A percentile compares a stretch with the other conserved stretches of the same genome.
These are phyloP conservation scores for Luffa acutangula DNA, from an alignment of 306 rosid species.

Conservation along the genomic window DNA sequence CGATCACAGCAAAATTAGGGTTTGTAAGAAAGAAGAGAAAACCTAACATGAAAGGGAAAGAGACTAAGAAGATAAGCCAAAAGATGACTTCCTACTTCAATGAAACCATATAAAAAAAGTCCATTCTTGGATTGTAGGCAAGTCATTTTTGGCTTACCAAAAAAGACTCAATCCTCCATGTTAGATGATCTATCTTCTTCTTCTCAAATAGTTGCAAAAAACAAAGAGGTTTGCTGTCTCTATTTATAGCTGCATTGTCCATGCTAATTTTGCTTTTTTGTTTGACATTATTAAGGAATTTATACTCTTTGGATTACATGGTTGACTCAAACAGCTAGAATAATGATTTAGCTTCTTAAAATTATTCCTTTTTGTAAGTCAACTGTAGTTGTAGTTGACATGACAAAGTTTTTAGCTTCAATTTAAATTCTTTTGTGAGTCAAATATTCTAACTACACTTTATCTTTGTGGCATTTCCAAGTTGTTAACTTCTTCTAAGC, in stretches of 20 bases:
- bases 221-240: not conserved
- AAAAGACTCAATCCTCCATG: not conserved
- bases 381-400: not conserved
- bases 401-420: not conserved
- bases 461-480: too few species aligned
- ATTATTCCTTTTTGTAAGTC: not conserved
- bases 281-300: not conserved
- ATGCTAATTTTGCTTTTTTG: not conserved
- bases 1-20: too few species aligned
- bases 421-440: too few species aligned
- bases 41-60: not conserved
- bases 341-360: not conserved
- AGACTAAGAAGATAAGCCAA: not conserved
- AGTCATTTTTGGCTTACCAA: conserved; percentile 10
- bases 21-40: not conserved
- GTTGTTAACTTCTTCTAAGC: too few species aligned
- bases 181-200: not conserved
- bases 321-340: not conserved
- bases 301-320: not conserved
- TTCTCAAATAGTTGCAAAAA: not conserved
- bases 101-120: not conserved
- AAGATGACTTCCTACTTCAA: not conserved
- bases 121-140: not conserved
- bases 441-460: too few species aligned
- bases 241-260: not conserved